Evolutionary conservation across 202 grass and related monocot genomes (phyloP).

Genomic region (Cymbopogon flexuosus): DNA sequence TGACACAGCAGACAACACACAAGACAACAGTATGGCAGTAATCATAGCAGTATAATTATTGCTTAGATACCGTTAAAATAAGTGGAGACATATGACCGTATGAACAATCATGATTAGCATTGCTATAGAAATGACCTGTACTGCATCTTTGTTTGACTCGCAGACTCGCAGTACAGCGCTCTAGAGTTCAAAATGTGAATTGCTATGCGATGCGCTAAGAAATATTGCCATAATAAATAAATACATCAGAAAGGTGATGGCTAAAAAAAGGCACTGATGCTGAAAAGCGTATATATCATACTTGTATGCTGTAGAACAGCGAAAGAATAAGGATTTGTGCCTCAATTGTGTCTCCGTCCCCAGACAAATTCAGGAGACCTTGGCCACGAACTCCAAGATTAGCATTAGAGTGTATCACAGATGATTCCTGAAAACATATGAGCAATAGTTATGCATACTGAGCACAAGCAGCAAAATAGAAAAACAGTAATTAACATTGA

Average conservation of each 20-base stretch:
- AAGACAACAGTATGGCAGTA: neutral
- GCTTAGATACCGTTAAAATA: neutral
- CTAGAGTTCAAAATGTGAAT: neutral
- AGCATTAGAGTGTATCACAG: constrained; percentile 93
- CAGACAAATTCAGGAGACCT: constrained; percentile 96
- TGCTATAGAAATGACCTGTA: neutral
- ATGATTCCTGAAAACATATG: constrained; percentile 65
- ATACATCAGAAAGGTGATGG: neutral
- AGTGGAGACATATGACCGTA: neutral
- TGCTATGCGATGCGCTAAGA: neutral
- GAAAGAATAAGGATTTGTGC: constrained; percentile 94
- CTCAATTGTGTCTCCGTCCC: constrained; percentile 82
- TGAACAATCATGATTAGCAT: neutral
- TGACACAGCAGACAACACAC: neutral
- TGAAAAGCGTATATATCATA: constrained; percentile 44
- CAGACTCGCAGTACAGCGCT: neutral
- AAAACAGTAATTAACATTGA: neutral
- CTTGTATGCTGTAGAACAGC: constrained; percentile 96
- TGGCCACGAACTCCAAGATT: constrained; percentile 99
- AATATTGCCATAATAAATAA: constrained; percentile 26
- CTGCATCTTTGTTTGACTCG: neutral
- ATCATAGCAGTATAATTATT: neutral
- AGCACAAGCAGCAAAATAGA: constrained; percentile 26
- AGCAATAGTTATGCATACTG: constrained; percentile 8
- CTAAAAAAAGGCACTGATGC: constrained; percentile 15